Percentiles rank a stretch among this genome's conserved stretches.
These are phyloP conservation scores for Agmasoma carcini DNA, from an alignment of 371 early-diverging fungal genomes.

Conservation along the genomic window DNA sequence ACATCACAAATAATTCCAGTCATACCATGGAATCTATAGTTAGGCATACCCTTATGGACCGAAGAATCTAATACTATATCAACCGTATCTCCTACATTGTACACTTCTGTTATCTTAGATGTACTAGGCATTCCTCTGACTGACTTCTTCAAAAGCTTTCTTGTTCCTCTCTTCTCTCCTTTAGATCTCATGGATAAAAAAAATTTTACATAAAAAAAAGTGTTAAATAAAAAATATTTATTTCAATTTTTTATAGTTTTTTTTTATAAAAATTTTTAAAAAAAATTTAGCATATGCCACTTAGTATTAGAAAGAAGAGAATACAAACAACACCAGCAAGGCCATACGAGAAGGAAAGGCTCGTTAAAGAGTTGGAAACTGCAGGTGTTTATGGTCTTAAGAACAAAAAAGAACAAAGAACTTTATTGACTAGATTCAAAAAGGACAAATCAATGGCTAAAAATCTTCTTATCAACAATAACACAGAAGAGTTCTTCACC, in stretches of 20 bases:
- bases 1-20: conserved; percentile 47
- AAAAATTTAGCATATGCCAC: conserved; percentile 77
- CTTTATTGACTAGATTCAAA: conserved; percentile 80
- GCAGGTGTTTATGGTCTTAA: conserved; percentile 93
- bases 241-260: too few species aligned
- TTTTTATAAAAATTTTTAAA: too few species aligned
- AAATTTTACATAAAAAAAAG: too few species aligned
- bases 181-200: conserved; percentile 55
- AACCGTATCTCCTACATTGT: conserved; percentile 92
- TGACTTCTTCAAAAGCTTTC: conserved; percentile 86
- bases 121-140: conserved; percentile 73
- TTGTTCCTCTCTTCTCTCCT: conserved; percentile 82
- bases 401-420: conserved; percentile 98
- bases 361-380: conserved; percentile 92
- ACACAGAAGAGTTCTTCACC: conserved; percentile 88
- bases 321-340: conserved; percentile 61
- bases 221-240: too few species aligned
- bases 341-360: conserved; percentile 91
- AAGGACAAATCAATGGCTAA: conserved; percentile 98
- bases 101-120: conserved; percentile 83
- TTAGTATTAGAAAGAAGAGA: conserved; percentile 50
- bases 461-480: conserved; percentile 88
- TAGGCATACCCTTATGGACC: conserved; percentile 98
- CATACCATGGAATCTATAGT: conserved; percentile 98
- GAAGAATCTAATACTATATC: conserved; percentile 89